These are phyloP conservation scores for Chenopodium quinoa DNA, from an alignment of 148 eudicot species.

Conservation along the genomic window DNA sequence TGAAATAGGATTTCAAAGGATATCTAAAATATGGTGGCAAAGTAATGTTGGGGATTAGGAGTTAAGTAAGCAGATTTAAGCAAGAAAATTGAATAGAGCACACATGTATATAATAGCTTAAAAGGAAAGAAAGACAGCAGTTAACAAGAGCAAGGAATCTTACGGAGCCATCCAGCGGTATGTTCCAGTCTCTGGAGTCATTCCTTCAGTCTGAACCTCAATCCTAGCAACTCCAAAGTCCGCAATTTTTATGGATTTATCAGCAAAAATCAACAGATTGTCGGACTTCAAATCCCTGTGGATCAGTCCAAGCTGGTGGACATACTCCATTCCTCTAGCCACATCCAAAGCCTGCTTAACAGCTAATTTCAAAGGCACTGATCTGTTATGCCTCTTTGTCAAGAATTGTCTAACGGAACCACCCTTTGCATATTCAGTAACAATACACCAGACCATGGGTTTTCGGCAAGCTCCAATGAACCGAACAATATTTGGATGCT, in stretches of 20 bases:
- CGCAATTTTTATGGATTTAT: conserved; percentile 92
- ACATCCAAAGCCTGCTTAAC: conserved; percentile 98
- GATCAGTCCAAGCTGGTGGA: conserved; percentile 76
- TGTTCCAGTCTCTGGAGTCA: conserved; percentile 99
- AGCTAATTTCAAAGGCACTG: conserved; percentile 88
- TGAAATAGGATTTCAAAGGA: background rate
- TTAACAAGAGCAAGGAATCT: conserved; percentile 29
- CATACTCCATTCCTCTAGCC: conserved; percentile 98
- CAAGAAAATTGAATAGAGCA: background rate
- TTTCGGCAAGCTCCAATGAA: conserved; percentile 94
- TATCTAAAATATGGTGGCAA: background rate
- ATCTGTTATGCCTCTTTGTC: conserved; percentile 72
- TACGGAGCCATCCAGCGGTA: conserved; percentile 99
- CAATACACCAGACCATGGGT: conserved; percentile 99
- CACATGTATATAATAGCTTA: background rate
- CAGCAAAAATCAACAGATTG: conserved; percentile 83
- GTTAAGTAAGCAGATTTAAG: background rate
- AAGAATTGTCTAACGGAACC: conserved; percentile 94
- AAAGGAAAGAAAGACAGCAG: conserved; percentile 1
- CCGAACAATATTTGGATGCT: conserved; percentile 90
- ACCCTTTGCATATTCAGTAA: conserved; percentile 96
- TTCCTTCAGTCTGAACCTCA: conserved; percentile 98
- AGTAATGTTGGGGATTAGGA: background rate
- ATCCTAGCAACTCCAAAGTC: conserved; percentile 99
- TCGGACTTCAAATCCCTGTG: conserved; percentile 94